A percentile compares a stretch with the other conserved stretches of the same genome.
These are phyloP conservation scores for Cadophora luteo-olivacea DNA, from an alignment of 2,329 filamentous ascomycete genomes.

Conservation along the genomic window DNA sequence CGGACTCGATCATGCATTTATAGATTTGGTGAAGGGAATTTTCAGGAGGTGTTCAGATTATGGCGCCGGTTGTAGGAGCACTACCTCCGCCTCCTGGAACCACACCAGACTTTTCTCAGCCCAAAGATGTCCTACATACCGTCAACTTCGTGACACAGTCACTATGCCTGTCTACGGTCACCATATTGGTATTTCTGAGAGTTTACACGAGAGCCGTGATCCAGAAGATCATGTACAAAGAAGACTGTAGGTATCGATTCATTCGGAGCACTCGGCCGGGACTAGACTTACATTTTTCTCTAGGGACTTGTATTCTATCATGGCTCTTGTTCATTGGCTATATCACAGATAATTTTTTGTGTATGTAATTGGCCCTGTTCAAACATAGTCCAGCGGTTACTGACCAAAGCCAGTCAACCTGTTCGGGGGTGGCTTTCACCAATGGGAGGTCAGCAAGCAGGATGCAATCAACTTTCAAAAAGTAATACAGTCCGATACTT, in stretches of 20 bases:
- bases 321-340: constrained; percentile 3
- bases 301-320: constrained; percentile 10
- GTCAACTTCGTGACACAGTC: constrained; percentile 20
- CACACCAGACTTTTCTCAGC: constrained; percentile 23
- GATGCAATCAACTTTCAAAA: constrained; percentile 19
- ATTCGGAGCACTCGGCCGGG: not conserved
- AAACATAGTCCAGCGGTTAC: not conserved
- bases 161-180: constrained; percentile 21
- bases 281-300: not conserved
- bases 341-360: not conserved
- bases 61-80: constrained; percentile 17
- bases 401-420: constrained; percentile 16
- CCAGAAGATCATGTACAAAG: constrained; percentile 21
- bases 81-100: constrained; percentile 15
- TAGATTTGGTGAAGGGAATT: not conserved
- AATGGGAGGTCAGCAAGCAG: constrained; percentile 26
- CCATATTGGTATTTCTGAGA: constrained; percentile 15
- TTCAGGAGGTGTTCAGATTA: not conserved
- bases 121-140: constrained; percentile 19
- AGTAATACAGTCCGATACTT: constrained; percentile 6
- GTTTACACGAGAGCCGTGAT: constrained; percentile 22
- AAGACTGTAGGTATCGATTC: constrained; percentile 27
- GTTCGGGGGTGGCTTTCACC: constrained; percentile 28
- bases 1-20: not conserved
- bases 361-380: not conserved